Base-by-base conservation (phyloP, 768 basidiomycete species). In the Leccinum rimulosum region DNA sequence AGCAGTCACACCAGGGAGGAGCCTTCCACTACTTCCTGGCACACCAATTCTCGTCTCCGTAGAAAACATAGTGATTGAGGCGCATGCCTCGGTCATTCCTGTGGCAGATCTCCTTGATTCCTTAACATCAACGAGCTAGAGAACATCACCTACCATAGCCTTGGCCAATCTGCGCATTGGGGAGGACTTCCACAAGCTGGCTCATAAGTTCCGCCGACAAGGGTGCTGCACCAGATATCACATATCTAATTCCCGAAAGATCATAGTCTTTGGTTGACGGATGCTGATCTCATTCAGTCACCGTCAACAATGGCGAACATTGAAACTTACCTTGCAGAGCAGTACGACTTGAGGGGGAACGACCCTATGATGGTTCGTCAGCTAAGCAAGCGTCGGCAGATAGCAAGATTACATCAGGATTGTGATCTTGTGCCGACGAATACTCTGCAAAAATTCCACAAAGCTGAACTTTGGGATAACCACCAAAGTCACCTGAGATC, bases 51-150 rank as follows among this genome's bases (percentile, higher is more conserved):
- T 82, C 31, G 73, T 65, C 3, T 77, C 75, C 7, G 81, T 73
- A 15, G 82, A 72, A 70, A 80, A 82, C 74, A 84, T 79, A 12
- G 77, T 69, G 10, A 80, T 75, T 7, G 81, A 76, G 0, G 84
- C 84, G 55, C 79, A 78, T 0, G 82, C 78, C 66, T 90, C 88
- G 0, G 88, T 89, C 82, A 87, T 80, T 6, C 88, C 87, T 88
- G 28, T 30, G 33, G 48, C 19, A 49, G 25, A 27, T 27, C 22
- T 12, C 22, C 38, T 49, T 48, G 58, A 38, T 14, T 31, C 19
- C 14, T 38, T 25, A 33, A n/a, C 83, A 28, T 17, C 31, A 14
- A 19, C 33, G 4, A 25, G 9, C 2, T 51, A 40, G 12, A 27
- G 3, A 38, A 36, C 1, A 3, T 15, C 19, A 62, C 72, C 6